Conservation (phyloP, 441 rosid genomes). For the Oxalis stricta region DNA sequence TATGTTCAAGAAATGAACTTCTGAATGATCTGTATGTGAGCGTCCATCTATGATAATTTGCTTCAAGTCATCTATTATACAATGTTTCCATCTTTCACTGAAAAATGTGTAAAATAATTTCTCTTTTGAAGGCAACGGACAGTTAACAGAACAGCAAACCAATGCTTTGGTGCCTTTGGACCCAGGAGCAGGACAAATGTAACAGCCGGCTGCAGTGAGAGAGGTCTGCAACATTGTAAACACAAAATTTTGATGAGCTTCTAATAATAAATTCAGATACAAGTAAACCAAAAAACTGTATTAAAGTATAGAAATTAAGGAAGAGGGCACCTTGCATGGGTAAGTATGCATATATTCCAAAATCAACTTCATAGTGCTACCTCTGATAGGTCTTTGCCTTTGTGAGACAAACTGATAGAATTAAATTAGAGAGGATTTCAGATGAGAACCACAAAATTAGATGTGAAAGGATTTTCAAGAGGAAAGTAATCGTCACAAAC, state of each 20-base stretch:
- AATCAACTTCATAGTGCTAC: conserved; percentile 59
- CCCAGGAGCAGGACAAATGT: conserved; percentile 78
- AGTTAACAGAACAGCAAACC: conserved; percentile 64
- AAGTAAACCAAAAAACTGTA: too few relatives aligned
- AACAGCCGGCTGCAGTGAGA: conserved; percentile 89
- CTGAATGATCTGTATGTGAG: conserved; percentile 20
- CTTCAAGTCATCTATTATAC: conserved; percentile 17
- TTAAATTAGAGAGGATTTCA: conserved; percentile 14
- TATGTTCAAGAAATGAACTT: conserved; percentile 32
- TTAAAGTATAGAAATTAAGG: too few relatives aligned
- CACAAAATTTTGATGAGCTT: conserved; percentile 1
- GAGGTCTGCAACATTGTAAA: conserved; percentile 44
- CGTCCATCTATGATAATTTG: conserved; percentile 37
- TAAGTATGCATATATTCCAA: conserved; percentile 41
- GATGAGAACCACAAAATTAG: conserved; percentile 2
- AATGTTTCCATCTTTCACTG: conserved; percentile 16
- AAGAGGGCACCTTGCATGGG: conserved; percentile 67
- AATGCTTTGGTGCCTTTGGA: conserved; percentile 69
- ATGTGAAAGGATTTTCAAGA: background rate
- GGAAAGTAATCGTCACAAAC: conserved; percentile 6
- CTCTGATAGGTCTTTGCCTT: conserved; percentile 72
- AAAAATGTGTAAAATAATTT: conserved; percentile 21
- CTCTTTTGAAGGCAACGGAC: conserved; percentile 40
- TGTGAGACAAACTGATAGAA: conserved; percentile 69
- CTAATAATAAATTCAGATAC: background rate